Conservation (phyloP, 2,329 filamentous ascomycete species). For the Amauroascus niger region DNA sequence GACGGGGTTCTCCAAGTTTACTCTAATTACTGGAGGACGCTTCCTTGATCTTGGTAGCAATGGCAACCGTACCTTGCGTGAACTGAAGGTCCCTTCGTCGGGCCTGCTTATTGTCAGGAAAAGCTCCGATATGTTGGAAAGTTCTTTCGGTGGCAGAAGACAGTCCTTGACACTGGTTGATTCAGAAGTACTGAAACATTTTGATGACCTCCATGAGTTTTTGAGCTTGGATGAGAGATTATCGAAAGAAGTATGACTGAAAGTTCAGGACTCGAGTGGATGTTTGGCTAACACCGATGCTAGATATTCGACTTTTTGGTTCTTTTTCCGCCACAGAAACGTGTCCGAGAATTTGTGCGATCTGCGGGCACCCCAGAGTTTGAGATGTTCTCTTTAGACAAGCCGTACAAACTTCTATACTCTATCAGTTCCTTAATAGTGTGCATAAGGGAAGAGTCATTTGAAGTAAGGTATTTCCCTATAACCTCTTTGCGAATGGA, state of each 20-base stretch:
- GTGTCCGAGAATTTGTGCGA: slow-evolving; percentile 51
- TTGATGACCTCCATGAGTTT: slow-evolving; percentile 72
- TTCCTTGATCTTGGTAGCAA: slow-evolving; percentile 53
- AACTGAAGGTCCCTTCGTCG: slow-evolving; percentile 52
- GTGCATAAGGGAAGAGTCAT: slow-evolving; percentile 45
- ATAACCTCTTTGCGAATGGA: neutral
- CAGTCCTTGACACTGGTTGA: slow-evolving; percentile 56
- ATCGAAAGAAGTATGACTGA: slow-evolving; percentile 52
- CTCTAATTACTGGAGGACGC: slow-evolving; percentile 59
- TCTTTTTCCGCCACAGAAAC: slow-evolving; percentile 58
- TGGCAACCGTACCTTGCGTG: slow-evolving; percentile 53
- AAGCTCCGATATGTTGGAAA: slow-evolving; percentile 42
- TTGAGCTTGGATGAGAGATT: slow-evolving; percentile 62
- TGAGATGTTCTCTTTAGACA: slow-evolving; percentile 57
- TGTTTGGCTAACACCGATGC: slow-evolving; percentile 11
- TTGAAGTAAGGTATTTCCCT: slow-evolving; percentile 24
- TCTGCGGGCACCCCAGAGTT: slow-evolving; percentile 44
- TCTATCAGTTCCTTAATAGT: slow-evolving; percentile 57
- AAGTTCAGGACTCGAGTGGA: neutral
- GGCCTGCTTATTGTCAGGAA: slow-evolving; percentile 57
- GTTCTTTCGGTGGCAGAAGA: slow-evolving; percentile 29
- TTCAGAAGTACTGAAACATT: slow-evolving; percentile 68
- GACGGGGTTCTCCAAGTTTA: slow-evolving; percentile 68
- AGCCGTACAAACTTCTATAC: slow-evolving; percentile 66
- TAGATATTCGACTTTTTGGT: slow-evolving; percentile 61